phyloP scores from a whole-genome alignment of 2,329 filamentous ascomycete genomes.

The Botrytis fragariae region DNA sequence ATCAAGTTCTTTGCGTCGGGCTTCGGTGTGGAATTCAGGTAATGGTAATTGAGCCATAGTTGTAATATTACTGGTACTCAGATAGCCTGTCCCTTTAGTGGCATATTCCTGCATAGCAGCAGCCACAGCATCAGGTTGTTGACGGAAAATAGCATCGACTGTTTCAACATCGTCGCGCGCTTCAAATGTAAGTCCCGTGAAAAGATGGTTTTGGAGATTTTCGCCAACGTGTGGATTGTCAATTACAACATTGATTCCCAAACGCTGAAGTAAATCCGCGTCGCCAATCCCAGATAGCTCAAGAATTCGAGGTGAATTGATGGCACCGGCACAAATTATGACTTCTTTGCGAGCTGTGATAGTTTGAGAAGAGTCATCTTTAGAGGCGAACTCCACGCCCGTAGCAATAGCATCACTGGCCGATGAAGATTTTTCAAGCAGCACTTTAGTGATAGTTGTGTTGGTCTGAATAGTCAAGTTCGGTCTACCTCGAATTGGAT shows the following conservation, averaged over 20 bases:
- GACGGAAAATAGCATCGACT: background rate
- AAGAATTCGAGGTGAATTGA: background rate
- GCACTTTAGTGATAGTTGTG: background rate
- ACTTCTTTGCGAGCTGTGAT: background rate
- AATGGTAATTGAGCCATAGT: background rate
- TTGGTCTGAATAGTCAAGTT: background rate
- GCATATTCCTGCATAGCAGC: background rate
- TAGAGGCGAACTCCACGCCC: background rate
- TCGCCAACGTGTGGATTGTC: background rate
- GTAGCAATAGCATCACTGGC: background rate
- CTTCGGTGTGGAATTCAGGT: background rate
- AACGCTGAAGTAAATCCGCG: background rate
- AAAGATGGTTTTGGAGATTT: background rate
- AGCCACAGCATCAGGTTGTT: background rate
- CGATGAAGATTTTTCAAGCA: background rate
- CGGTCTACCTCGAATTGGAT: background rate
- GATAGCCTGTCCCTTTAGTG: background rate
- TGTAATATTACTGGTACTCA: background rate
- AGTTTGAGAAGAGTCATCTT: background rate
- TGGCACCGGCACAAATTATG: background rate
- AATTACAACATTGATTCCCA: background rate
- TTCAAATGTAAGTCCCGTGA: background rate
- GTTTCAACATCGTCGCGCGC: background rate
- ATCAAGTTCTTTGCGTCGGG: background rate
- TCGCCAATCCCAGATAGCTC: background rate